Conservation (phyloP, 1,284 basidiomycete genomes). For the Ganoderma leucocontextum region DNA sequence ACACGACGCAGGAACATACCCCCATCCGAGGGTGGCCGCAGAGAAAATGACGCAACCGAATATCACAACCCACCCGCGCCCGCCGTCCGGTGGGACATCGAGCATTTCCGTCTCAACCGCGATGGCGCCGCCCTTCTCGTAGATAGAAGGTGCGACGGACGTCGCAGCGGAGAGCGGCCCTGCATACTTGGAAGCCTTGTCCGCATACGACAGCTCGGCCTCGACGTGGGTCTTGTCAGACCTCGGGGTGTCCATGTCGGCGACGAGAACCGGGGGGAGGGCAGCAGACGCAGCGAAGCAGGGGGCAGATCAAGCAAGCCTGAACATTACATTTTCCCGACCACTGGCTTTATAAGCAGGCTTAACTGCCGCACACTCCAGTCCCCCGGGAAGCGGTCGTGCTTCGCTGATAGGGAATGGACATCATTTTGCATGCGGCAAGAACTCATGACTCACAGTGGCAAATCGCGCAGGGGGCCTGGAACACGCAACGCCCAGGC, state of each 20-base stretch:
- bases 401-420: not conserved
- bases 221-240: slow-evolving; percentile 36
- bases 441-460: slow-evolving; percentile 21
- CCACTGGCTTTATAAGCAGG: not conserved
- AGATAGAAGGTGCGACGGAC: slow-evolving; percentile 24
- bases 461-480: not conserved
- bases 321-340: not conserved
- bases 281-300: slow-evolving; percentile 10
- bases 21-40: slow-evolving; percentile 34
- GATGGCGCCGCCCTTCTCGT: slow-evolving; percentile 25
- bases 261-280: slow-evolving; percentile 7
- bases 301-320: slow-evolving; percentile 2
- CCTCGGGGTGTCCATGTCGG: slow-evolving; percentile 34
- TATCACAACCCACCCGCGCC: slow-evolving; percentile 36
- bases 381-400: not conserved
- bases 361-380: not conserved
- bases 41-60: slow-evolving; percentile 35
- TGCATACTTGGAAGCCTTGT: slow-evolving; percentile 30
- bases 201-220: slow-evolving; percentile 19
- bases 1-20: slow-evolving; percentile 28
- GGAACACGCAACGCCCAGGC: not conserved
- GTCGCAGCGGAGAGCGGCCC: slow-evolving; percentile 29
- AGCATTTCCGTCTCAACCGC: slow-evolving; percentile 19
- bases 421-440: slow-evolving; percentile 11
- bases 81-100: slow-evolving; percentile 36